Conservation (phyloP, 2,329 filamentous ascomycete species). For the Aspergillus pseudotamarii region DNA sequence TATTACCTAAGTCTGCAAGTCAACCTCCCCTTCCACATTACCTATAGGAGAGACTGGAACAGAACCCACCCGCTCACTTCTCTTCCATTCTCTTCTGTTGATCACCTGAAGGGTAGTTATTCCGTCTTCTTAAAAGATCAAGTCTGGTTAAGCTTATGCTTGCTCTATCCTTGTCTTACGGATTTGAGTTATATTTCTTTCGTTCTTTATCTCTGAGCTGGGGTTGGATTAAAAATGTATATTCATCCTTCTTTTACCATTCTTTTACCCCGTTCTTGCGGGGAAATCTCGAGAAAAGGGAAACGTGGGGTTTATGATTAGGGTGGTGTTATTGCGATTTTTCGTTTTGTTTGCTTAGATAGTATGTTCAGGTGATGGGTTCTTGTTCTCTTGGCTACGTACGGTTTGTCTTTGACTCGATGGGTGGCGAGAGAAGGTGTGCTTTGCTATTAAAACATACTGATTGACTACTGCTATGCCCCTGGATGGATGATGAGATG, state of each 20-base stretch:
- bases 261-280: too few species aligned
- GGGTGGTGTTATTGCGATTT: background rate
- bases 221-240: background rate
- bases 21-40: background rate
- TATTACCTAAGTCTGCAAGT: background rate
- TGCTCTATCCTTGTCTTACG: background rate
- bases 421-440: too few species aligned
- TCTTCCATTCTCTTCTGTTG: background rate
- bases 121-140: background rate
- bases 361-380: background rate
- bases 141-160: background rate
- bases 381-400: background rate
- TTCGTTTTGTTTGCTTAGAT: background rate
- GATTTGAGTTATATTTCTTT: background rate
- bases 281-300: background rate
- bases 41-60: constrained; percentile 1
- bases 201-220: background rate
- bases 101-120: background rate
- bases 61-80: background rate
- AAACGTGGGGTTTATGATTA: background rate
- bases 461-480: background rate
- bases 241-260: too few species aligned
- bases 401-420: background rate
- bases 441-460: background rate
- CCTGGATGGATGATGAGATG: background rate